Percentiles rank a stretch among this genome's conserved stretches.
Evolutionary conservation across 306 rosid species (phyloP).

Genomic region (Cucurbita ficifolia): DNA sequence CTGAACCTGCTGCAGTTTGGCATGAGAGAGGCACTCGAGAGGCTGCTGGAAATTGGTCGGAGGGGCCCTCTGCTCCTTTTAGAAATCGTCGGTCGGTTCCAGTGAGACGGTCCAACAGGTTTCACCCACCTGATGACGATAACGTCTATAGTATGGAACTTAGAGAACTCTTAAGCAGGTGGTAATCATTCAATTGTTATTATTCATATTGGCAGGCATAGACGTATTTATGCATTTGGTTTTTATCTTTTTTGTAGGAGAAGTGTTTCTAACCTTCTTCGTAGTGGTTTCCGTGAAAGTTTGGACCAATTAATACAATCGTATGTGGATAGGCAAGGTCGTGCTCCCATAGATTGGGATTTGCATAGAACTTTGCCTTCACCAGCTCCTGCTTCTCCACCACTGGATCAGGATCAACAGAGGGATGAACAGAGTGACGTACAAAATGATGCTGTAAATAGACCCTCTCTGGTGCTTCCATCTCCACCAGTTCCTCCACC

Average conservation of each 20-base stretch:
- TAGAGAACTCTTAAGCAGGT: constrained; percentile 98
- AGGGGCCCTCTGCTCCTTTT: constrained; percentile 57
- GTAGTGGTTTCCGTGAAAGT: constrained; percentile 98
- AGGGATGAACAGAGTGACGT: constrained; percentile 49
- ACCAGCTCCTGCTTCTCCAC: constrained; percentile 54
- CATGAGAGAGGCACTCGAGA: constrained; percentile 51
- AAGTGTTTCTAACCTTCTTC: constrained; percentile 99
- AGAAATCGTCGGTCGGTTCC: constrained; percentile 70
- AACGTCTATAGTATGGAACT: constrained; percentile 99
- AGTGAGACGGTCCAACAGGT: constrained; percentile 64
- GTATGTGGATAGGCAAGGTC: constrained; percentile 91
- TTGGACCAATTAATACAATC: constrained; percentile 94
- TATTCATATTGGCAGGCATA: neutral
- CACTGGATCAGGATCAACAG: constrained; percentile 54
- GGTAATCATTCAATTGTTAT: constrained; percentile 8
- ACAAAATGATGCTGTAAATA: constrained; percentile 56
- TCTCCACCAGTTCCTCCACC: constrained; percentile 98
- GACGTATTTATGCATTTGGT: neutral
- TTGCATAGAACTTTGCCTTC: constrained; percentile 78
- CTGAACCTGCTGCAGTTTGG: constrained; percentile 57
- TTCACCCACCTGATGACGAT: constrained; percentile 96
- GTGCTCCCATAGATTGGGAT: constrained; percentile 96
- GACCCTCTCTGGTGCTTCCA: constrained; percentile 72
- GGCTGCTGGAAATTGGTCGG: constrained; percentile 65
- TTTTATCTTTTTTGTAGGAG: constrained; percentile 49